Evolutionary conservation across 257 asterid species (phyloP).

Genomic region (Jacaranda copaia): DNA sequence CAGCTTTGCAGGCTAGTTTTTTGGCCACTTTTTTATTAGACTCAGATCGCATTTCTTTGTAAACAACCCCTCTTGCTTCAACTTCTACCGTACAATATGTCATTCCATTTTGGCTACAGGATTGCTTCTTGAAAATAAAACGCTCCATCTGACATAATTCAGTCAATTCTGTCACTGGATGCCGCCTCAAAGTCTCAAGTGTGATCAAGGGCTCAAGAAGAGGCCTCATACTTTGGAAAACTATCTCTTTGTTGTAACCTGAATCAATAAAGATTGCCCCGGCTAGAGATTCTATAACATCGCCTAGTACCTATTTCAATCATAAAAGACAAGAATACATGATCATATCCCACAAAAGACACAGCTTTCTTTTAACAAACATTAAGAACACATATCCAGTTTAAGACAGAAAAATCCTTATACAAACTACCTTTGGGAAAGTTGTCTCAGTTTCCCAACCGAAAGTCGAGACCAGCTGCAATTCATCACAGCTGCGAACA

Average conservation of each 20-base stretch:
- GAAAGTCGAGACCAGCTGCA: constrained; percentile 48
- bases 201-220: constrained; percentile 86
- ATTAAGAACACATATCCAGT: too few relatives aligned
- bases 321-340: background rate
- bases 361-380: too few relatives aligned
- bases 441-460: constrained; percentile 74
- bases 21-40: constrained; percentile 50
- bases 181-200: constrained; percentile 64
- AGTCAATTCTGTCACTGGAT: constrained; percentile 66
- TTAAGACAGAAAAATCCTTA: too few relatives aligned
- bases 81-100: constrained; percentile 56
- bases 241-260: constrained; percentile 56
- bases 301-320: constrained; percentile 78
- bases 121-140: constrained; percentile 39
- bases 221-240: constrained; percentile 64
- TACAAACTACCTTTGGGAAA: constrained; percentile 70
- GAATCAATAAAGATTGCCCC: constrained; percentile 87
- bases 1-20: constrained; percentile 58
- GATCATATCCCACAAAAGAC: too few relatives aligned
- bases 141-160: constrained; percentile 66
- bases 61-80: constrained; percentile 57
- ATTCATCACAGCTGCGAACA: constrained; percentile 37
- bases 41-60: constrained; percentile 41
- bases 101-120: constrained; percentile 39
- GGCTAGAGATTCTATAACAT: constrained; percentile 78